A percentile compares a stretch with the other conserved stretches of the same genome.
Evolutionary conservation across 164 flowering plant species (phyloP).

Genomic region (Buxus sempervirens): DNA sequence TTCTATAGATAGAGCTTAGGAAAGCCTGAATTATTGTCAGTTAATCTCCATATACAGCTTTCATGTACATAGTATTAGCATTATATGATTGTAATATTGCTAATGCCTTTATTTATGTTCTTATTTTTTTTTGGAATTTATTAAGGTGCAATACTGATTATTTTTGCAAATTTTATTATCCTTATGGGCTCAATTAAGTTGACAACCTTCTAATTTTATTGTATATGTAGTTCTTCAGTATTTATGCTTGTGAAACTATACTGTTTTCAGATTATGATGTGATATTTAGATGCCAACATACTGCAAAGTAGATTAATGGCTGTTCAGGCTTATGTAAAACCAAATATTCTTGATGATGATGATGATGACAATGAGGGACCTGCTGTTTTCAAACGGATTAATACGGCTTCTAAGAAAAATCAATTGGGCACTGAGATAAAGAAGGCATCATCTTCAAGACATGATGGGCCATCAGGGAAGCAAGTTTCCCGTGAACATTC

Average conservation of each 20-base stretch:
- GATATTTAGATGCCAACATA: conserved; percentile 21
- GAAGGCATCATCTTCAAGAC: conserved; percentile 38
- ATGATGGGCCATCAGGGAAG: conserved; percentile 33
- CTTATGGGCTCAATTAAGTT: too few relatives aligned
- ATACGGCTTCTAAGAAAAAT: conserved; percentile 36
- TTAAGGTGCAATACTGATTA: too few relatives aligned
- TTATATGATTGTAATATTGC: too few relatives aligned
- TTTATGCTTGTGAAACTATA: background rate
- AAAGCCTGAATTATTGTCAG: too few relatives aligned
- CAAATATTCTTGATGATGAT: conserved; percentile 26
- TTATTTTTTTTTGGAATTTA: too few relatives aligned
- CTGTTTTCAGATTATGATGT: background rate
- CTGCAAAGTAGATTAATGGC: conserved; percentile 35
- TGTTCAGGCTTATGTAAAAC: conserved; percentile 36
- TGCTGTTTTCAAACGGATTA: conserved; percentile 49
- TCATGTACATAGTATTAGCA: too few relatives aligned
- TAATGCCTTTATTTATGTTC: too few relatives aligned
- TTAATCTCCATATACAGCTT: too few relatives aligned
- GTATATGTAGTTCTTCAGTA: background rate
- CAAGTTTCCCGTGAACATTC: conserved; percentile 21
- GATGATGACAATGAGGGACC: conserved; percentile 56
- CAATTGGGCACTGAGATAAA: conserved; percentile 37
- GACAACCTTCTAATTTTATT: too few relatives aligned
- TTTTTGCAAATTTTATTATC: too few relatives aligned
- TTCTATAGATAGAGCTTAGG: too few relatives aligned